Conservation (phyloP, 2,329 filamentous ascomycete genomes). For the Calonectria hongkongensis region DNA sequence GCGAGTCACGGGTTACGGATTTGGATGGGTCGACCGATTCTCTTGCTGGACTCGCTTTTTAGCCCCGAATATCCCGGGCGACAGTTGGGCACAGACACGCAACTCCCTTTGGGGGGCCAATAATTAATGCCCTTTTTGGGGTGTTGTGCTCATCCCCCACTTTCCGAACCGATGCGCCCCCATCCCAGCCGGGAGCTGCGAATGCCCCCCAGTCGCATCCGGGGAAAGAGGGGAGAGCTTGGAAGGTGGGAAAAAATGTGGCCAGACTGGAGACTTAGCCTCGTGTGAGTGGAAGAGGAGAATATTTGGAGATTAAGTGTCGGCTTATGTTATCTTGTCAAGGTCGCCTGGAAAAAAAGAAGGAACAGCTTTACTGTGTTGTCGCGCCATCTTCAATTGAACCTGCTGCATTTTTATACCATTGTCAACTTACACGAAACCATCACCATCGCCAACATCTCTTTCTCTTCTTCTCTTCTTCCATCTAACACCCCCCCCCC, state of each 20-base stretch:
- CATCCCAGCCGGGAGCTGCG: constrained; percentile 9
- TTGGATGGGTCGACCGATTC: constrained; percentile 19
- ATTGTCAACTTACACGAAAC: constrained; percentile 14
- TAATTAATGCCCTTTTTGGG: constrained; percentile 21
- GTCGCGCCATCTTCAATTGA: background rate
- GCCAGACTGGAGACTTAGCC: constrained; percentile 13
- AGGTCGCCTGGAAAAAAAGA: background rate
- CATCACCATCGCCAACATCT: background rate
- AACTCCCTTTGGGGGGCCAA: constrained; percentile 10
- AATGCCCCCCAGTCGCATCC: constrained; percentile 19
- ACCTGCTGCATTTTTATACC: background rate
- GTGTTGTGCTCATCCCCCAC: constrained; percentile 31
- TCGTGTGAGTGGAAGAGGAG: constrained; percentile 3
- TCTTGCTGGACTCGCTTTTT: background rate
- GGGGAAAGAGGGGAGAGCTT: constrained; percentile 18
- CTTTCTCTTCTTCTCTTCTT: too few relatives aligned
- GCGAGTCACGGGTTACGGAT: constrained; percentile 5
- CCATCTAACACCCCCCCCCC: background rate
- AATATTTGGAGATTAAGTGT: constrained; percentile 22
- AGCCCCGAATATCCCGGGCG: constrained; percentile 16
- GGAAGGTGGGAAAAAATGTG: constrained; percentile 8
- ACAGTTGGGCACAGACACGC: constrained; percentile 19
- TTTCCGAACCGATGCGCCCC: constrained; percentile 35
- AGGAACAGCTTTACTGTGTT: background rate
- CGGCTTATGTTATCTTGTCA: constrained; percentile 20